These are phyloP conservation scores for Metschnikowia peoriensis DNA, from an alignment of 805 yeast species.

Conservation along the genomic window DNA sequence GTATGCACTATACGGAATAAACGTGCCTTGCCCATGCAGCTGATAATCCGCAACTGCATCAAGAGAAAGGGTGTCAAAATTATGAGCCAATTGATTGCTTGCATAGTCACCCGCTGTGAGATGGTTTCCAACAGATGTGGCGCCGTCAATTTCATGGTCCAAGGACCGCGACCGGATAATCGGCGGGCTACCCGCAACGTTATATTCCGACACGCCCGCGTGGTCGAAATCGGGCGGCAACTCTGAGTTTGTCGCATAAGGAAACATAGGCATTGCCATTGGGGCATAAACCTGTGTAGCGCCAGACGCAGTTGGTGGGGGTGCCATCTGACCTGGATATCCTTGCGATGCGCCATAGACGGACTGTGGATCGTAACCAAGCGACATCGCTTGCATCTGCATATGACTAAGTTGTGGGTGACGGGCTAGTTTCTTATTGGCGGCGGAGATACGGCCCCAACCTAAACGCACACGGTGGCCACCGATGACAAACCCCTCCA, in stretches of 20 bases:
- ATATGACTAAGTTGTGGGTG: conserved; percentile 31
- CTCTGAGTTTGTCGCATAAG: conserved; percentile 7
- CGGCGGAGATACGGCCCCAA: conserved; percentile 65
- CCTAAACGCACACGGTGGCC: conserved; percentile 79
- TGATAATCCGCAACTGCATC: conserved; percentile 1
- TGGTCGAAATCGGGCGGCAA: background rate
- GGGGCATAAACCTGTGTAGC: conserved; percentile 9
- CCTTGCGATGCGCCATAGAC: conserved; percentile 21
- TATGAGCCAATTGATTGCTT: conserved; percentile 4
- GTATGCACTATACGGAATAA: background rate
- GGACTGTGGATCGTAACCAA: conserved; percentile 39
- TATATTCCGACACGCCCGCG: background rate
- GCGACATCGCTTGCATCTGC: conserved; percentile 36
- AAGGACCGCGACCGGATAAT: conserved; percentile 4
- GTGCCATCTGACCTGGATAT: background rate
- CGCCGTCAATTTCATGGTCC: conserved; percentile 2
- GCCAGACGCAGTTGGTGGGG: conserved; percentile 20
- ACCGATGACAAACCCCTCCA: conserved; percentile 90
- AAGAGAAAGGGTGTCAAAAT: conserved; percentile 6
- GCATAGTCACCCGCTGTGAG: background rate
- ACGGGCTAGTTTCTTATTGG: conserved; percentile 3
- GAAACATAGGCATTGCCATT: conserved; percentile 12
- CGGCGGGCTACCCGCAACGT: background rate
- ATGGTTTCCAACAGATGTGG: background rate
- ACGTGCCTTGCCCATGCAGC: background rate